phyloP scores from a whole-genome alignment of 2,329 filamentous ascomycete species.

The Akanthomyces dipterigenus region DNA sequence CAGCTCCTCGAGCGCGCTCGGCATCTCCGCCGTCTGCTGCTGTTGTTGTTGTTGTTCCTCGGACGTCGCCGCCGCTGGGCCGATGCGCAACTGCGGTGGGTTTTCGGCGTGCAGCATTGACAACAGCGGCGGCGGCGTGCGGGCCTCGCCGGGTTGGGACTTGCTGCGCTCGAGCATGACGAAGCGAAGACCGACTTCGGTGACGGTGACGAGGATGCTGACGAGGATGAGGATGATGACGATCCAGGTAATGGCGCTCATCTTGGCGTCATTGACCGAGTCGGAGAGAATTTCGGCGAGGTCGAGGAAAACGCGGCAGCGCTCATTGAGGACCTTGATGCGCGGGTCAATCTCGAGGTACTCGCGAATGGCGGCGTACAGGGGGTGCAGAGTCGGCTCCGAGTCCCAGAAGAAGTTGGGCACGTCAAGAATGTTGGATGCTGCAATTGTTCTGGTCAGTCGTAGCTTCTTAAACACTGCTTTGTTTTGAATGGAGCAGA shows the following conservation, averaged over 20 bases:
- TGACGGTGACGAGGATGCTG: conserved; percentile 83
- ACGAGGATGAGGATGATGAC: conserved; percentile 90
- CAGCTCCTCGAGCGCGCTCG: conserved; percentile 28
- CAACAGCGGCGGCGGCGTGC: not conserved
- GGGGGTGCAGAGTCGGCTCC: conserved; percentile 87
- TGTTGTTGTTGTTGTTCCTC: not conserved
- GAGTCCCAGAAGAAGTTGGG: conserved; percentile 99
- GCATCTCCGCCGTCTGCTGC: not conserved
- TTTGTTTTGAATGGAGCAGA: not conserved
- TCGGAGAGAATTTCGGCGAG: conserved; percentile 92
- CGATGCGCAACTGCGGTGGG: not conserved
- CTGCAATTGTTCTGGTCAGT: conserved; percentile 34
- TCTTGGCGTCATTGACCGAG: conserved; percentile 86
- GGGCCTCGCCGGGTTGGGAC: conserved; percentile 13
- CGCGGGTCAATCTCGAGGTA: conserved; percentile 96
- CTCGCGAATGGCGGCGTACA: conserved; percentile 90
- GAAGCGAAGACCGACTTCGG: conserved; percentile 84
- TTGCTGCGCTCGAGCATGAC: conserved; percentile 50
- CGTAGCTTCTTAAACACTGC: not conserved
- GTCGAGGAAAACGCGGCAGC: conserved; percentile 93
- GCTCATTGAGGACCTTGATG: conserved; percentile 94
- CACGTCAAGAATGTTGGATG: conserved; percentile 91
- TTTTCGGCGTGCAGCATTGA: too few relatives aligned
- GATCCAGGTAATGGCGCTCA: conserved; percentile 96
- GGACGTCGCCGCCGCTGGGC: not conserved